Conservation (phyloP, 768 basidiomycete species). For the Leccinum olivaceopallidum region DNA sequence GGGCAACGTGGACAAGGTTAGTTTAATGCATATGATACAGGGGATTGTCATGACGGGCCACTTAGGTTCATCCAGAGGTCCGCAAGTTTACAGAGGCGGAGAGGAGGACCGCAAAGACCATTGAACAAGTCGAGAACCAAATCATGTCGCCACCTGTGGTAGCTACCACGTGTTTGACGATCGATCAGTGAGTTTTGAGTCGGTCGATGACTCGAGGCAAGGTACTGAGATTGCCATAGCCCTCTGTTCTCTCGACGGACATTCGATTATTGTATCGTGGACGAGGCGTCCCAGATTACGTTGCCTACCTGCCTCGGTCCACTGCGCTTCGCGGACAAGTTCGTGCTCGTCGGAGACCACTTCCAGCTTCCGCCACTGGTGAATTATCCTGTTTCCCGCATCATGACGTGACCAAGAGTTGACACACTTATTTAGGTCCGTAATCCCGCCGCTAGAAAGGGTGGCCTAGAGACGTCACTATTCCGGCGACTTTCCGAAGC, state of each 20-base stretch:
- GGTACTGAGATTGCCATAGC: conserved; percentile 40
- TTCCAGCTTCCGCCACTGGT: conserved; percentile 96
- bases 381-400: conserved; percentile 18
- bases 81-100: conserved; percentile 68
- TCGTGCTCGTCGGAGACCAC: conserved; percentile 96
- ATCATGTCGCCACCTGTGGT: conserved; percentile 90
- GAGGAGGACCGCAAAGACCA: conserved; percentile 54
- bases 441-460: conserved; percentile 73
- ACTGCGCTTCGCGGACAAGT: conserved; percentile 84
- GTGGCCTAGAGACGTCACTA: conserved; percentile 86
- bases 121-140: conserved; percentile 83
- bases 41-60: neutral
- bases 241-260: conserved; percentile 79
- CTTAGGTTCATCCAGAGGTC: conserved; percentile 81
- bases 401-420: neutral
- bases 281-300: conserved; percentile 98
- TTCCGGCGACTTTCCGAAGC: conserved; percentile 88
- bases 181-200: conserved; percentile 77
- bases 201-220: neutral
- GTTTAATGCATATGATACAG: conserved; percentile 4
- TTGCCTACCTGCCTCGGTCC: conserved; percentile 95
- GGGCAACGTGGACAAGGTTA: conserved; percentile 90
- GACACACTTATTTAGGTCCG: conserved; percentile 59
- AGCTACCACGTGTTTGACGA: conserved; percentile 91
- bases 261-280: conserved; percentile 97